Percentiles rank a stretch among this genome's conserved stretches.
Conservation (phyloP, 2,329 filamentous ascomycete species). For the Aspergillus piperis region DNA sequence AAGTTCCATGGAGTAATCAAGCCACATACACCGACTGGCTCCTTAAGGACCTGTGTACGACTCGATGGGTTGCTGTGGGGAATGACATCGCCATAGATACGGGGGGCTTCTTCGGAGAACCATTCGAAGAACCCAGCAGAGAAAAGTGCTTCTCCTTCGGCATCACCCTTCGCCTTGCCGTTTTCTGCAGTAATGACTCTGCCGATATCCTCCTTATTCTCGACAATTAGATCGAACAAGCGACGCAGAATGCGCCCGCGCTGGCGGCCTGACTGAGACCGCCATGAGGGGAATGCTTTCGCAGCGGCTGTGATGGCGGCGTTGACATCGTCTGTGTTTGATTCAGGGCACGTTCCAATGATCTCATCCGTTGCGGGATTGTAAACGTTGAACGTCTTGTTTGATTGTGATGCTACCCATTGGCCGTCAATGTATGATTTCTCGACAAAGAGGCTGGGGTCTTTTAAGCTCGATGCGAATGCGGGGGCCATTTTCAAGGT, state of each 20-base stretch:
- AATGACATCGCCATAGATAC: constrained; percentile 59
- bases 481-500: neutral
- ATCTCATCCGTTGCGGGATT: constrained; percentile 76
- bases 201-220: constrained; percentile 63
- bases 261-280: constrained; percentile 59
- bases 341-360: constrained; percentile 78
- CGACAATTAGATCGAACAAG: constrained; percentile 64
- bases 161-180: constrained; percentile 62
- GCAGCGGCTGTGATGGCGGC: constrained; percentile 76
- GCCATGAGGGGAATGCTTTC: constrained; percentile 62
- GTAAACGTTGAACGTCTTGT: constrained; percentile 81
- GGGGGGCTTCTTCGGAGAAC: constrained; percentile 61
- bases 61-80: constrained; percentile 57
- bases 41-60: constrained; percentile 59
- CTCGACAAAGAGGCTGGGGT: neutral
- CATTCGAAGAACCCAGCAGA: constrained; percentile 60
- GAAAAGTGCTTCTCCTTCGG: constrained; percentile 57
- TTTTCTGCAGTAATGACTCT: constrained; percentile 67
- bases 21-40: constrained; percentile 66
- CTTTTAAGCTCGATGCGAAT: neutral
- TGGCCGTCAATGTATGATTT: constrained; percentile 77
- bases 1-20: constrained; percentile 69
- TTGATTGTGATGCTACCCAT: constrained; percentile 79
- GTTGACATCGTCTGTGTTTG: constrained; percentile 71
- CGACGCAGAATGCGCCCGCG: constrained; percentile 59